phyloP scores from a whole-genome alignment of 1,139 yeast species.

The Geotrichum aggregatum region DNA sequence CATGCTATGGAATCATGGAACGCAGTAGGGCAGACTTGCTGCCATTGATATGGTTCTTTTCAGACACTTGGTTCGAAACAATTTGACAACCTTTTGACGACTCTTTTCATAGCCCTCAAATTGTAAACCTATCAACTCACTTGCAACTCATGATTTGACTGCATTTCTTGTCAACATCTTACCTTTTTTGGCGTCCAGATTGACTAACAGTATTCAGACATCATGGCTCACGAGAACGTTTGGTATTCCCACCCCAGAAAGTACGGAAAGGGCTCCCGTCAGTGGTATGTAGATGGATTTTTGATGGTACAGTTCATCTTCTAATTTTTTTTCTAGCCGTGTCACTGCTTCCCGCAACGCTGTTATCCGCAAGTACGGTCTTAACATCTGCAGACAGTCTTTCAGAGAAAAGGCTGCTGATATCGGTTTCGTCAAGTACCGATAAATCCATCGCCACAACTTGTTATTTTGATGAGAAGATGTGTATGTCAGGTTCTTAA shows the following conservation, averaged over 20 bases:
- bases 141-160: background rate
- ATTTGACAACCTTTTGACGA: background rate
- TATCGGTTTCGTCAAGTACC: slow-evolving; percentile 98
- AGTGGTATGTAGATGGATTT: slow-evolving; percentile 50
- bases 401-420: slow-evolving; percentile 99
- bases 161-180: background rate
- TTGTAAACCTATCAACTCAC: background rate
- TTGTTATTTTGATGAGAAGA: background rate
- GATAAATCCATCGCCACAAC: slow-evolving; percentile 46
- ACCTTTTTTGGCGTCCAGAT: background rate
- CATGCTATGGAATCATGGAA: background rate
- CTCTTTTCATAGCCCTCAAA: background rate
- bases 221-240: slow-evolving; percentile 99
- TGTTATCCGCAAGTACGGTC: slow-evolving; percentile 99
- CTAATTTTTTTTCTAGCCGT: slow-evolving; percentile 49
- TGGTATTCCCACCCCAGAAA: slow-evolving; percentile 99
- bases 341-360: slow-evolving; percentile 98
- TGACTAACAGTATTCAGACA: slow-evolving; percentile 29
- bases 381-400: slow-evolving; percentile 99
- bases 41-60: too few species aligned
- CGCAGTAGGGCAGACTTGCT: too few species aligned
- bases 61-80: too few species aligned
- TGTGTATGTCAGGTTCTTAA: slow-evolving; percentile 1
- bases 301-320: background rate
- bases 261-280: slow-evolving; percentile 99